These are phyloP conservation scores for Solanum medicagineum DNA, from an alignment of 257 asterid genomes.

Conservation along the genomic window DNA sequence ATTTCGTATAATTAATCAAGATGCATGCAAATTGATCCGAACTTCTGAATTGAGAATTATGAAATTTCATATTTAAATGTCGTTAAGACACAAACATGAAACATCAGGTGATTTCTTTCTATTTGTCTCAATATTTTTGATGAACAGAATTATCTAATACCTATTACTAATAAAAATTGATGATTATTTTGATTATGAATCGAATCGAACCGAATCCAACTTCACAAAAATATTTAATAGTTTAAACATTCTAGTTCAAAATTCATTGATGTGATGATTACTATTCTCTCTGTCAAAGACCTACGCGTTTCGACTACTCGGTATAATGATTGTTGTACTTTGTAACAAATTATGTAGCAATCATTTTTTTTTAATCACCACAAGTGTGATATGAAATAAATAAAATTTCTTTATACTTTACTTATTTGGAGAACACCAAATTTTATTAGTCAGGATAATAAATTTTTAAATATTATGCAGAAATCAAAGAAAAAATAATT, in stretches of 20 bases:
- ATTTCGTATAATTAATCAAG: neutral
- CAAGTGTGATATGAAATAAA: neutral
- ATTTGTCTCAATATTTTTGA: too few species aligned
- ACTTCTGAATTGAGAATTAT: too few species aligned
- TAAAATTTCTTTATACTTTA: neutral
- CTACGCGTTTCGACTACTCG: neutral
- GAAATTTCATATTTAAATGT: too few species aligned
- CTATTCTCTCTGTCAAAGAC: neutral
- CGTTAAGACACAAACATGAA: too few species aligned
- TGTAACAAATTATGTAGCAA: neutral
- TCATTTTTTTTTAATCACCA: neutral
- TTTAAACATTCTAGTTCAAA: too few species aligned
- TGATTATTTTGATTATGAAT: too few species aligned
- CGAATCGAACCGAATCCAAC: too few species aligned
- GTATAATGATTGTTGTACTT: neutral
- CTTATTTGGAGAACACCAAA: neutral
- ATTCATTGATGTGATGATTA: neutral
- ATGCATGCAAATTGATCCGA: neutral
- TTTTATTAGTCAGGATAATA: neutral
- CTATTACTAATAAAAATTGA: too few species aligned
- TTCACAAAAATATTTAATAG: too few species aligned
- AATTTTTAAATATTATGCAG: neutral
- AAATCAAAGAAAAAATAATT: neutral
- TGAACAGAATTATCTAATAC: too few species aligned
- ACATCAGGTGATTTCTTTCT: too few species aligned